Base-by-base conservation (phyloP, 2,329 filamentous ascomycete species). In the Alternaria longipes region DNA sequence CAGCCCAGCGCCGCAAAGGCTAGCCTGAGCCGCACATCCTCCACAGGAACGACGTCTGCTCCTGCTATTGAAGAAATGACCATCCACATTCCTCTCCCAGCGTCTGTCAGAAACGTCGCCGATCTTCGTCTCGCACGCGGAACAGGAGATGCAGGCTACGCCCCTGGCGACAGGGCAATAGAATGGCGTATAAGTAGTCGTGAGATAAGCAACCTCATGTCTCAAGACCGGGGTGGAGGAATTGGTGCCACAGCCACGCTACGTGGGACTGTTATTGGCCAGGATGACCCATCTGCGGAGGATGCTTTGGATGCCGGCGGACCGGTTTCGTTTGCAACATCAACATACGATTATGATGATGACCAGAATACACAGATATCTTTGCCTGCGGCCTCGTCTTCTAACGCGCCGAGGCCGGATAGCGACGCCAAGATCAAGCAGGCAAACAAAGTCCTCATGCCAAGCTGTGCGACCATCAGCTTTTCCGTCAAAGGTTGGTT, bases 121-220 rank as follows among this genome's bases (percentile, higher is more conserved):
- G 94, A 97, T 72, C 85, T 97, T 56, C 87, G 92, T 57, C 87
- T 93, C 2, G 91, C 89, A 67, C 89, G 88, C 66, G 94, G 89
- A 66, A 93, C 63, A 12, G 94, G 94, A 36, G 94, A 98, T 68
- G 93, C 93, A 3, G 89, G 86, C 58, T 97, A 93, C 80, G 91
- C 87, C 55, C 88, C 91, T 0, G 89, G 88, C 2, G 92, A 92
- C 52, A 85, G 86, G 47, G 78, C 86, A 1, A 83, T 97, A 8
- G 91, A 97, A 78, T 98, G 94, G 94, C 87, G 89, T 59, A 88
- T 98, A 41, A 87, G 89, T 1, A 86, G 87, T 24, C 94, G 93
- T 79, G 93, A 97, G 58, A 84, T 93, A 3, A 85, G 87, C 1
- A 47, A 47, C 0, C 71, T 82, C 52, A 75, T 79, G 65, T 63